Evolutionary conservation across 768 basidiomycete genomes (phyloP).

Genomic region (Pleurotus eryngii): DNA sequence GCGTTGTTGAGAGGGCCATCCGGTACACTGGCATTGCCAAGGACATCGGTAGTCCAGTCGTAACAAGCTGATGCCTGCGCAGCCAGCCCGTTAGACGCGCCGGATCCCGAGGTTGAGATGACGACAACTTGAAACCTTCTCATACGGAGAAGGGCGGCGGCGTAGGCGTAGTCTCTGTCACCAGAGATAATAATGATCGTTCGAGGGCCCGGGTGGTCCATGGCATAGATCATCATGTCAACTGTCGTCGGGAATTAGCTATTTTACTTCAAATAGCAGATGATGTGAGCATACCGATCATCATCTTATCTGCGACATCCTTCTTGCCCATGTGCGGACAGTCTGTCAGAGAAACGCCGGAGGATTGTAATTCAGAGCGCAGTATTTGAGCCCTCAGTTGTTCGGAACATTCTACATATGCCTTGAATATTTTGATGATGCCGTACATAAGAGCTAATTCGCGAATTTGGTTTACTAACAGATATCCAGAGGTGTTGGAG

Average conservation of each 20-base stretch:
- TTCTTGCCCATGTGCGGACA: slow-evolving; percentile 34
- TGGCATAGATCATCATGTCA: slow-evolving; percentile 28
- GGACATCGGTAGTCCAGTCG: slow-evolving; percentile 42
- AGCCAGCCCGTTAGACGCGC: slow-evolving; percentile 27
- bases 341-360: slow-evolving; percentile 41
- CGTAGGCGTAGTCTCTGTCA: slow-evolving; percentile 43
- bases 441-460: slow-evolving; percentile 45
- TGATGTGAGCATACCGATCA: slow-evolving; percentile 33
- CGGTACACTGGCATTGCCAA: slow-evolving; percentile 18
- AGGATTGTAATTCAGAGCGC: slow-evolving; percentile 43
- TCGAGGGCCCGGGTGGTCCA: slow-evolving; percentile 41
- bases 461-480: slow-evolving; percentile 40
- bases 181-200: slow-evolving; percentile 47
- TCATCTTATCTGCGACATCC: slow-evolving; percentile 48
- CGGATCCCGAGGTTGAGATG: slow-evolving; percentile 35
- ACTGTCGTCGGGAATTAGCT: slow-evolving; percentile 10
- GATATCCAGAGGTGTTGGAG: slow-evolving; percentile 35
- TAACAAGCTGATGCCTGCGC: slow-evolving; percentile 45
- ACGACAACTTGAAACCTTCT: slow-evolving; percentile 35
- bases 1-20: neutral
- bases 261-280: neutral
- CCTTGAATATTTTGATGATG: slow-evolving; percentile 46
- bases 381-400: slow-evolving; percentile 28
- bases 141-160: slow-evolving; percentile 36
- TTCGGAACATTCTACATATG: slow-evolving; percentile 44